Evolutionary conservation across 2,329 filamentous ascomycete species (phyloP), one percentile per base, ranked within the genome.

Genomic region (Tolypocladium endophyticum): DNA sequence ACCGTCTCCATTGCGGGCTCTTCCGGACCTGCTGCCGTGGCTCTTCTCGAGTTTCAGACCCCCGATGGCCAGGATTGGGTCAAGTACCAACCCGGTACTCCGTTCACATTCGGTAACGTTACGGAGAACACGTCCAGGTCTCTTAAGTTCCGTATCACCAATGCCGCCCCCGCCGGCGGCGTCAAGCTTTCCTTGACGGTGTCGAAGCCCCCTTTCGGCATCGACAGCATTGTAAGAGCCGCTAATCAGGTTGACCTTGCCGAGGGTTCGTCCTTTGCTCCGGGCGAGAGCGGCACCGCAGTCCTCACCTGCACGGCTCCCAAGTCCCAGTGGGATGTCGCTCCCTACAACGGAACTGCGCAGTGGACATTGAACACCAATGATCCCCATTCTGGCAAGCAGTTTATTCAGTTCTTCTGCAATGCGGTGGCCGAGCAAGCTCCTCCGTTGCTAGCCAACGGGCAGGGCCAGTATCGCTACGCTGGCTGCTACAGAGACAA

Each of bases 191-290:
- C 78, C 0, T 70, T 85, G 18, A 85, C 82, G 0, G 81, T 86
- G 2, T 86, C 83, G 0, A 86, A 86, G 66, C 81, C 82, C 4
- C 83, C 83, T 0, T 84, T 81, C 58, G 82, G 81, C 18, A 73
- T 82, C 3, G 64, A 71, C n/a, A 79, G 81, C 3, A 77, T 85
- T 28, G 76, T 86, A 45, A 74, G 76, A 25, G 79, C 82, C 0
- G 75, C 73, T 16, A 86, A 85, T 66, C 75, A 79, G 23, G 74
- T 83, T 11, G 83, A 85, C 55, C 76, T 86, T 1, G 81, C 79
- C 0, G 83, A 86, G 65, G 83, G 83, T 3, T 81, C 79, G 0
- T 70, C 73, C 1, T 70, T 86, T 1, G 69, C 70, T 0, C 76
- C 81, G 0, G 80, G 80, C 0, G 66, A 82, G 63, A 83, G 74